Percentiles rank a stretch among this genome's conserved stretches.
phyloP scores from a whole-genome alignment of 176 grass and related monocot genomes.

The Lolium perenne region DNA sequence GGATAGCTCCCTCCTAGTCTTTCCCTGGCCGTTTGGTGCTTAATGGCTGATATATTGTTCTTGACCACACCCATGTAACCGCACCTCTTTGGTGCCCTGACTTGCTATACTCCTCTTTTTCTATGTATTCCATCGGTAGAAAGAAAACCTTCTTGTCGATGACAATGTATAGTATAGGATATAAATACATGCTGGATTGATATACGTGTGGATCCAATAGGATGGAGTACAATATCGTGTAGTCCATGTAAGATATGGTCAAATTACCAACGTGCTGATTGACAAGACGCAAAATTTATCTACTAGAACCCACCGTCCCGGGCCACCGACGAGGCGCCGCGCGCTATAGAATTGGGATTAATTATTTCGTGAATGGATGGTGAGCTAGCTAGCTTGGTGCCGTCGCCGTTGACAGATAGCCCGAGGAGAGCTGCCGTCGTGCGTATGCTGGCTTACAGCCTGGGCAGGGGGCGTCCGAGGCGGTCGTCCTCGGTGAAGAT shows the following conservation, averaged over 20 bases:
- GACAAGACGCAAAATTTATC: constrained; percentile 27
- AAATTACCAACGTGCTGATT: background rate
- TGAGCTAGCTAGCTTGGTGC: background rate
- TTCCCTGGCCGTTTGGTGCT: no score
- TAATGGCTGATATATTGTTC: no score
- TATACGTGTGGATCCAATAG: background rate
- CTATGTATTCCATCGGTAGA: no score
- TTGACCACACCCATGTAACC: no score
- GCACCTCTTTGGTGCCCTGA: no score
- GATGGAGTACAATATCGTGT: background rate
- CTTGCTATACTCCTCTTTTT: no score
- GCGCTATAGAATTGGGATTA: background rate
- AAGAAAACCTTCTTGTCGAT: no score
- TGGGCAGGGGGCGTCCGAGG: constrained; percentile 45
- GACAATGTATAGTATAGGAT: background rate
- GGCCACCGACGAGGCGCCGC: background rate
- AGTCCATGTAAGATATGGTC: background rate
- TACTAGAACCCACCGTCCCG: constrained; percentile 26
- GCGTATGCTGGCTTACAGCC: constrained; percentile 31
- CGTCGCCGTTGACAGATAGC: background rate
- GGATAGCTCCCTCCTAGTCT: no score
- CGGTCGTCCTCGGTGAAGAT: constrained; percentile 61
- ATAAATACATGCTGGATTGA: background rate
- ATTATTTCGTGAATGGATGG: constrained; percentile 13
- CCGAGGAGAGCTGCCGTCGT: background rate